Conservation (phyloP, 2,329 filamentous ascomycete genomes). For the Nannizziopsis arthrosporioides region DNA sequence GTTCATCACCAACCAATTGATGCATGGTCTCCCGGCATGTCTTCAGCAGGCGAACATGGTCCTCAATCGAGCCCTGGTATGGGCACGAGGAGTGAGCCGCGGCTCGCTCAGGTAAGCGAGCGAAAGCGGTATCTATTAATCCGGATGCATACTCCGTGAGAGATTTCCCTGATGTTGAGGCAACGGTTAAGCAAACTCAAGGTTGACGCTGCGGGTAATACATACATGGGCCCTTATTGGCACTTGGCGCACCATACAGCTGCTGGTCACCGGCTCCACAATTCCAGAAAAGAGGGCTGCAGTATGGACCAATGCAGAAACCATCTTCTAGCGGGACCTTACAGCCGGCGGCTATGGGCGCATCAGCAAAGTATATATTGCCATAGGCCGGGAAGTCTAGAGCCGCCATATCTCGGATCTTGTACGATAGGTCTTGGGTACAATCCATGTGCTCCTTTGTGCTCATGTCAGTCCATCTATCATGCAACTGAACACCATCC, state of each 20-base stretch:
- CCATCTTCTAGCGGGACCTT: conserved; percentile 21
- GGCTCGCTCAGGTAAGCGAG: conserved; percentile 10
- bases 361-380: conserved; percentile 27
- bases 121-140: conserved; percentile 14
- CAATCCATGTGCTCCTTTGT: conserved; percentile 25
- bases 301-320: conserved; percentile 28
- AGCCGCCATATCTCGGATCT: conserved; percentile 23
- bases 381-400: conserved; percentile 31
- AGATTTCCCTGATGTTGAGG: conserved; percentile 8
- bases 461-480: conserved; percentile 27
- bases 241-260: conserved; percentile 9
- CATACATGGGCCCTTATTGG: conserved; percentile 15
- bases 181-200: background rate
- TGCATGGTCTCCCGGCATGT: conserved; percentile 18
- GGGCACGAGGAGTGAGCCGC: conserved; percentile 8
- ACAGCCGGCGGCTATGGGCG: conserved; percentile 13
- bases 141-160: conserved; percentile 14
- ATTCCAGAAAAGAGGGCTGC: conserved; percentile 18
- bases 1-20: conserved; percentile 17
- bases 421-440: conserved; percentile 22
- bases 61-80: conserved; percentile 13
- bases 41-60: conserved; percentile 14
- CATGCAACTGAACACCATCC: conserved; percentile 23
- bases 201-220: background rate
- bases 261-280: conserved; percentile 14